These are phyloP conservation scores for Yamadazyma blattariae DNA, from an alignment of 1,139 yeast genomes.

Conservation along the genomic window DNA sequence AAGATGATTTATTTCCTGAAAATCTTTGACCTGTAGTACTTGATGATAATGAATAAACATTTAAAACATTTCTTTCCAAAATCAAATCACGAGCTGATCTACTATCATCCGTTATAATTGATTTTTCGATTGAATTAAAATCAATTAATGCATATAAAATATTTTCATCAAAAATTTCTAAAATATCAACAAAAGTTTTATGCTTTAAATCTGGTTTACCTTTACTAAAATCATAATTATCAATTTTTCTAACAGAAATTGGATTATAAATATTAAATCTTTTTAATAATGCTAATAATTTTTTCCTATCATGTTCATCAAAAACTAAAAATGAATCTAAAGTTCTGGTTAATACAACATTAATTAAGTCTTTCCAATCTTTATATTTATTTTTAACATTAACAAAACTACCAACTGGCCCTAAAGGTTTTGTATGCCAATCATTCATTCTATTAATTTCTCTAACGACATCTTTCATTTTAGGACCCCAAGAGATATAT, in stretches of 20 bases:
- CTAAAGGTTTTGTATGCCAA: slow-evolving; percentile 62
- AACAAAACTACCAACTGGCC: slow-evolving; percentile 74
- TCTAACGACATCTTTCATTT: slow-evolving; percentile 37
- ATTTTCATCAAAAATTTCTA: slow-evolving; percentile 53
- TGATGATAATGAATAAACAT: slow-evolving; percentile 46
- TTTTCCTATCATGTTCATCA: slow-evolving; percentile 56
- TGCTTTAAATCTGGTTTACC: slow-evolving; percentile 26
- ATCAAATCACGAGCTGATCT: slow-evolving; percentile 47
- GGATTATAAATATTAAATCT: slow-evolving; percentile 22
- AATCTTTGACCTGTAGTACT: slow-evolving; percentile 41
- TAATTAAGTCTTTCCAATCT: slow-evolving; percentile 65
- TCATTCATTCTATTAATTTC: slow-evolving; percentile 33
- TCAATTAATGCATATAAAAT: slow-evolving; percentile 68
- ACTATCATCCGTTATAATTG: slow-evolving; percentile 51
- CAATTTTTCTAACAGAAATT: slow-evolving; percentile 56
- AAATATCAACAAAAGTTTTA: slow-evolving; percentile 57
- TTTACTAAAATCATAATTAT: slow-evolving; percentile 48
- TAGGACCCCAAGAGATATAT: slow-evolving; percentile 47
- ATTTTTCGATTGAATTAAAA: slow-evolving; percentile 55
- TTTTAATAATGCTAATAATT: slow-evolving; percentile 44
- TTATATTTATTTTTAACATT: slow-evolving; percentile 52
- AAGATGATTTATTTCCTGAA: slow-evolving; percentile 36
- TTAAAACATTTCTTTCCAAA: slow-evolving; percentile 34
- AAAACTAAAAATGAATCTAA: slow-evolving; percentile 68
- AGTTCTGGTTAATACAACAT: slow-evolving; percentile 42